Evolutionary conservation across 2,329 filamentous ascomycete genomes (phyloP), one percentile per base, ranked within the genome.

Genomic region (Alternaria novae-zelandiae): DNA sequence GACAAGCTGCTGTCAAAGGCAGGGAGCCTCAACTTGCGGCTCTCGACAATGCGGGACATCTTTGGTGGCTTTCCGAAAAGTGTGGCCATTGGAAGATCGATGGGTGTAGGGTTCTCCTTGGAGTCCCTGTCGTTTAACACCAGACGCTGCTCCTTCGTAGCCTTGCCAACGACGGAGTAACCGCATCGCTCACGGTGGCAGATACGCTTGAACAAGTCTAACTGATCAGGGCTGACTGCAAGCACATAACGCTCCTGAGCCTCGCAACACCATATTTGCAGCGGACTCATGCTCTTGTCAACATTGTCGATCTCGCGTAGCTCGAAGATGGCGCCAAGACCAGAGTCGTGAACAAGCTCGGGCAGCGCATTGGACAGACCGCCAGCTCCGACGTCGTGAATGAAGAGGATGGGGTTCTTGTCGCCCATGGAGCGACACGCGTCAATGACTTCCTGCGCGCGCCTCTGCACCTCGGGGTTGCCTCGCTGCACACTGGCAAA

Each of bases 181-280:
- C 92, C 92, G 77, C 95, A 98, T 58, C 94, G 89, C 79, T 99
- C 96, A 77, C 96, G 88, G 66, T 90, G 87, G 79, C 83, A 85
- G 71, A 99, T 85, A 81, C 89, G 82, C 68, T 85, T 86, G 80
- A 91, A 91, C 21, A 84, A 83, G 73, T 95, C 94, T 74, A 98
- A 87, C 57, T 89, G 86, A 20, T 96, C 90, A 55, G 89, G 88
- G 64, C 94, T 93, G 66, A 99, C 89, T 9, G 96, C 90, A 73
- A 99, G 84, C 8, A 99, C 96, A 74, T 99, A 99, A 78, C 96
- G 88, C 81, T 99, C 96, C 78, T 99, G 96, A 0, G 96, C 93
- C 79, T 98, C 95, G 73, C 95, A 97, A 80, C 96, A 97, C 94
- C 95, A 98, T 50, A 99, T 97, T 78, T 98, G 93, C 61, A 99